phyloP scores from a whole-genome alignment of 768 basidiomycete species.

The Fomitopsis serialis region DNA sequence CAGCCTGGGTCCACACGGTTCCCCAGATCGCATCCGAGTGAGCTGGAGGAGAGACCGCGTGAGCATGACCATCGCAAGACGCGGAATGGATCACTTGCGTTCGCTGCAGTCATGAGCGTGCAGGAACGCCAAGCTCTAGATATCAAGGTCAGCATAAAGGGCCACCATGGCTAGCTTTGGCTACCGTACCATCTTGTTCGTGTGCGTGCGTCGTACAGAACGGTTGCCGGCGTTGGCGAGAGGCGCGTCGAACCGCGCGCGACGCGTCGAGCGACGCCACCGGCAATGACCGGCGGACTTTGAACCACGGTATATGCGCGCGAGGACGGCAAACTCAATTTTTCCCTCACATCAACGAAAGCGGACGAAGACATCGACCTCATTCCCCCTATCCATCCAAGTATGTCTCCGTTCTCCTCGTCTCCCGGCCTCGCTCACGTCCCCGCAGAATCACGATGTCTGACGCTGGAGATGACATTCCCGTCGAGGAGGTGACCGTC shows the following conservation, averaged over 20 bases:
- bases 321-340: slow-evolving; percentile 42
- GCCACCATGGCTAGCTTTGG: too few species aligned
- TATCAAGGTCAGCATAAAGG: neutral
- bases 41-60: slow-evolving; percentile 36
- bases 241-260: neutral
- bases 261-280: neutral
- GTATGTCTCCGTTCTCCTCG: slow-evolving; percentile 7
- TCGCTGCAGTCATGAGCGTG: slow-evolving; percentile 72
- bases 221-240: neutral
- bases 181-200: too few species aligned
- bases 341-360: slow-evolving; percentile 85
- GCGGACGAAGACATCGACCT: slow-evolving; percentile 85
- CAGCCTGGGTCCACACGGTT: slow-evolving; percentile 57
- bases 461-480: slow-evolving; percentile 96
- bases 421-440: neutral
- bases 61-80: too few species aligned
- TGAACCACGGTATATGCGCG: slow-evolving; percentile 32
- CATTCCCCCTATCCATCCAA: slow-evolving; percentile 19
- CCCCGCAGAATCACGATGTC: slow-evolving; percentile 57
- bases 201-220: too few species aligned
- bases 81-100: slow-evolving; percentile 40
- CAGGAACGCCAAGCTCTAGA: slow-evolving; percentile 66
- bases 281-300: slow-evolving; percentile 53
- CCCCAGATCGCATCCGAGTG: slow-evolving; percentile 81
- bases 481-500: slow-evolving; percentile 57